phyloP scores from a whole-genome alignment of 73 alveolate genomes.

The Paramecium caudatum region DNA sequence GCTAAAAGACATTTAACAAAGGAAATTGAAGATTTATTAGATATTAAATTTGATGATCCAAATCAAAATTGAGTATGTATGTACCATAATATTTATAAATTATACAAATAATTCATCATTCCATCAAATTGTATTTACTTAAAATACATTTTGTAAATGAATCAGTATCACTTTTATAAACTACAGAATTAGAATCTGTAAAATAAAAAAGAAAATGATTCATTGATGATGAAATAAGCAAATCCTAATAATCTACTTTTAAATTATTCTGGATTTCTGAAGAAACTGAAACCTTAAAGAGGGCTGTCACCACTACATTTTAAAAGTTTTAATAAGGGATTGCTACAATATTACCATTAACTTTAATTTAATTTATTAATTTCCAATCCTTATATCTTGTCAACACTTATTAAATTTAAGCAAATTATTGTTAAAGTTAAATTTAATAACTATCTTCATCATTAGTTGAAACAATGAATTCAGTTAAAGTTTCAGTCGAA shows the following conservation, averaged over 20 bases:
- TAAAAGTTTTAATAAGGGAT: conserved; percentile 10
- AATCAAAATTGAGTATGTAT: too few relatives aligned
- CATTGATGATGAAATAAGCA: background rate
- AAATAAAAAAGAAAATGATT: background rate
- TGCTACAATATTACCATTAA: conserved; percentile 16
- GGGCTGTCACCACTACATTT: background rate
- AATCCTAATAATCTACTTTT: background rate
- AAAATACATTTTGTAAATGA: conserved; percentile 32
- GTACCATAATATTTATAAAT: too few relatives aligned
- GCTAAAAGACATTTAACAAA: background rate
- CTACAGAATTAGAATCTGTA: background rate
- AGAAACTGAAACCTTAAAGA: background rate
- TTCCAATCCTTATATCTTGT: conserved; percentile 15
- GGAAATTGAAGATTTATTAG: background rate
- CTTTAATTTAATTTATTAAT: background rate
- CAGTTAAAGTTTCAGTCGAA: background rate
- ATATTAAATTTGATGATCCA: too few relatives aligned
- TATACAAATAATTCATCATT: too few relatives aligned
- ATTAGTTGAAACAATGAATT: background rate
- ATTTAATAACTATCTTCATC: background rate
- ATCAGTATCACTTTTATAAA: conserved; percentile 3
- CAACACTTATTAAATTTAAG: background rate
- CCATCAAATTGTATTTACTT: background rate
- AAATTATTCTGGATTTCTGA: background rate
- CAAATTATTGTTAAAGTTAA: background rate